These are phyloP conservation scores for Lonicera japonica DNA, from an alignment of 129 eudicot genomes.

Conservation along the genomic window DNA sequence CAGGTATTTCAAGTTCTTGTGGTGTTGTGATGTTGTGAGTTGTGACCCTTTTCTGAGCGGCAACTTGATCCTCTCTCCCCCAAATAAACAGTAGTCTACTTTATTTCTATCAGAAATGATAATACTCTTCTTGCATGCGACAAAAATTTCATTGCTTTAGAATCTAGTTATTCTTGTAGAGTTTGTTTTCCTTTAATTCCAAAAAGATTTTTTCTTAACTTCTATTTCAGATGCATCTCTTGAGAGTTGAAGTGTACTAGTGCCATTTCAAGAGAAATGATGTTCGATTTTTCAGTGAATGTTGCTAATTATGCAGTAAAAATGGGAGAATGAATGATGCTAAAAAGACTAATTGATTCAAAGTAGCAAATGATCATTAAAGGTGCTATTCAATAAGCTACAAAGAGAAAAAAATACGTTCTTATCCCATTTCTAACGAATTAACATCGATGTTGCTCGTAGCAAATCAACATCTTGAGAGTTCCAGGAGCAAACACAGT, in stretches of 20 bases:
- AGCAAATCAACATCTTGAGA: neutral
- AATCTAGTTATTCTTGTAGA: neutral
- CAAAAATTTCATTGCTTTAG: neutral
- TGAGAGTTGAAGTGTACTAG: neutral
- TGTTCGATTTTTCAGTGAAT: neutral
- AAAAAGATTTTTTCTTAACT: too few relatives aligned
- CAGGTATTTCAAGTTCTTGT: slow-evolving; percentile 47
- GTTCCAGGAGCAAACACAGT: slow-evolving; percentile 1
- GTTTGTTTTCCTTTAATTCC: neutral
- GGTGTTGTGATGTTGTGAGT: too few relatives aligned
- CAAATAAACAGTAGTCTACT: neutral
- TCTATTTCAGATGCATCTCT: too few relatives aligned
- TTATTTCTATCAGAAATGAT: neutral
- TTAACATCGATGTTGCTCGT: too few relatives aligned
- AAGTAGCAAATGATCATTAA: neutral
- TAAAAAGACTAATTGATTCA: neutral
- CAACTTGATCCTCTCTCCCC: neutral
- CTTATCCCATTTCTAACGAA: too few relatives aligned
- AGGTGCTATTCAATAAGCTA: neutral
- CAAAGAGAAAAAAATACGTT: too few relatives aligned
- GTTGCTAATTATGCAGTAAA: neutral
- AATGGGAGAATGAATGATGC: neutral
- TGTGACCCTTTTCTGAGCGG: neutral
- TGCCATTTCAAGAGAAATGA: neutral
- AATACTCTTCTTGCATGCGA: neutral